Percentiles rank a stretch among this genome's conserved stretches.
These are phyloP conservation scores for Filobasidium uniguttulatum DNA, from an alignment of 1,284 basidiomycete species.

Conservation along the genomic window DNA sequence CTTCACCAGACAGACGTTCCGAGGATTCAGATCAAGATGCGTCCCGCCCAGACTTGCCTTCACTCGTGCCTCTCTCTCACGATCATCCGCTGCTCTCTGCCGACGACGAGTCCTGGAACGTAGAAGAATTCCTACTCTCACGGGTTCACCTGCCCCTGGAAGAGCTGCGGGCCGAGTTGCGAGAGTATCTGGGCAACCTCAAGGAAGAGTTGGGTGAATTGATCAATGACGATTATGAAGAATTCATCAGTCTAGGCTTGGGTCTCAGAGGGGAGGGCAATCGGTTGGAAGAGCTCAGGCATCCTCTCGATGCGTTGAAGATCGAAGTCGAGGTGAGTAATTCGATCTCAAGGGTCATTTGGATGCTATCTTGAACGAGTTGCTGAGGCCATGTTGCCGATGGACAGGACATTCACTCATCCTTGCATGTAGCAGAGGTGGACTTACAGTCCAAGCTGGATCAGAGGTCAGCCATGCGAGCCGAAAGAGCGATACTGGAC, in stretches of 20 bases:
- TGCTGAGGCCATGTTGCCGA: no score
- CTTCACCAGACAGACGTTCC: neutral
- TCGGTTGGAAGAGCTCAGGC: conserved; percentile 51
- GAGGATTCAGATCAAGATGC: neutral
- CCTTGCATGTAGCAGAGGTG: conserved; percentile 43
- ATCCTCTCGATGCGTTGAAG: conserved; percentile 52
- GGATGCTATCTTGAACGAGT: neutral
- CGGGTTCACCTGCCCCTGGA: conserved; percentile 72
- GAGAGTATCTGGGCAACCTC: conserved; percentile 65
- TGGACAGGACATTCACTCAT: conserved; percentile 25
- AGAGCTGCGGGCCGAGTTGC: conserved; percentile 71
- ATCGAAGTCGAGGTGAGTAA: conserved; percentile 55
- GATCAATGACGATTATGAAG: conserved; percentile 96
- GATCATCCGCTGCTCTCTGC: conserved; percentile 57
- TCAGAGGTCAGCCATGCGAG: conserved; percentile 56
- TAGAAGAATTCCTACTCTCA: conserved; percentile 77
- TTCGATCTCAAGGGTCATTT: no score
- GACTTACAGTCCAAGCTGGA: conserved; percentile 63
- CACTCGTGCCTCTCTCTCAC: conserved; percentile 63
- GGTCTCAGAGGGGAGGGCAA: conserved; percentile 70
- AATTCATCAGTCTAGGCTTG: conserved; percentile 88
- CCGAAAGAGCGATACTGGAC: conserved; percentile 54
- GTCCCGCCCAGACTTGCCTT: conserved; percentile 46
- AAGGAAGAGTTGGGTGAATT: conserved; percentile 86
- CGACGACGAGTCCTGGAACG: conserved; percentile 48